Evolutionary conservation across 805 yeast genomes (phyloP).

Genomic region (Teunomyces stri): DNA sequence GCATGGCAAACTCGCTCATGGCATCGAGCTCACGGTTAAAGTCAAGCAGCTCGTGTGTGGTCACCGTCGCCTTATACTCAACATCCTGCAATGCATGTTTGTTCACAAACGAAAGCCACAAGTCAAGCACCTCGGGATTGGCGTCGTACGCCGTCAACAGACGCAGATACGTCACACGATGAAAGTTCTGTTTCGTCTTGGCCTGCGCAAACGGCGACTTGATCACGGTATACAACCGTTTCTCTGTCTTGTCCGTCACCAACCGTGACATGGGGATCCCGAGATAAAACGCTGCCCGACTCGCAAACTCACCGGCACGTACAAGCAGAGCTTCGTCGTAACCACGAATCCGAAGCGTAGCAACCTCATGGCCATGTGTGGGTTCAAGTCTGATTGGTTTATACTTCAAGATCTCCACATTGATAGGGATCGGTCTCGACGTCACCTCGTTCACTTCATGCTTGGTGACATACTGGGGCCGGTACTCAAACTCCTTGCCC

Average conservation of each 20-base stretch:
- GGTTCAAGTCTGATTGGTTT: slow-evolving; percentile 72
- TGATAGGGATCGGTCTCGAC: slow-evolving; percentile 72
- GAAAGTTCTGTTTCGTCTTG: slow-evolving; percentile 90
- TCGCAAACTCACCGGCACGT: slow-evolving; percentile 78
- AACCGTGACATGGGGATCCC: slow-evolving; percentile 85
- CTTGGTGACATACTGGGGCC: slow-evolving; percentile 29
- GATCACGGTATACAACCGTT: slow-evolving; percentile 90
- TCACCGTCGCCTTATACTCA: slow-evolving; percentile 70
- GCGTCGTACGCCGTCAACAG: slow-evolving; percentile 78
- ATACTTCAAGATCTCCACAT: slow-evolving; percentile 75
- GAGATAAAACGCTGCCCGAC: slow-evolving; percentile 85
- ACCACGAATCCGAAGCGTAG: slow-evolving; percentile 72
- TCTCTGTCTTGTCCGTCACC: slow-evolving; percentile 61
- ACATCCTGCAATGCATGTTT: slow-evolving; percentile 81
- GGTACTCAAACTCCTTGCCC: slow-evolving; percentile 23
- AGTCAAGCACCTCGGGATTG: slow-evolving; percentile 77
- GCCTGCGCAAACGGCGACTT: slow-evolving; percentile 93
- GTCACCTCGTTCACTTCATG: slow-evolving; percentile 19
- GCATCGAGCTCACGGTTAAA: slow-evolving; percentile 34
- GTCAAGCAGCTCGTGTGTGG: slow-evolving; percentile 40
- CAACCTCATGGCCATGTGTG: slow-evolving; percentile 72
- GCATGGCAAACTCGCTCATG: slow-evolving; percentile 28
- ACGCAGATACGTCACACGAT: slow-evolving; percentile 80
- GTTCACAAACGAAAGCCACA: slow-evolving; percentile 73
- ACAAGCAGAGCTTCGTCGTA: slow-evolving; percentile 69